Conservation (phyloP, 1,284 basidiomycete genomes). For the Pyrrhoderma noxium region DNA sequence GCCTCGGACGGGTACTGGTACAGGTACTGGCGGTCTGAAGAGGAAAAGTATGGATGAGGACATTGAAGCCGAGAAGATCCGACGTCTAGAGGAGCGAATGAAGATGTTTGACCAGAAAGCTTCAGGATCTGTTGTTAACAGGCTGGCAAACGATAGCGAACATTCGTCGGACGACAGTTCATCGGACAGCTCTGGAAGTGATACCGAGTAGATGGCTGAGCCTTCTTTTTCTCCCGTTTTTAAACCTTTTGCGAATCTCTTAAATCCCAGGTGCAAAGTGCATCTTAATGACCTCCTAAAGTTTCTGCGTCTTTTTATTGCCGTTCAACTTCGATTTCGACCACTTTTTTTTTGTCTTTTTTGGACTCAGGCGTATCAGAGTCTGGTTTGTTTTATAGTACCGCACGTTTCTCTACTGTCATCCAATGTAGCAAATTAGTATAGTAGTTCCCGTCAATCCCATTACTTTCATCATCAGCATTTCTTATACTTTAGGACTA, state of each 20-base stretch:
- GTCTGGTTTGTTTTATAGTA: conserved; percentile 12
- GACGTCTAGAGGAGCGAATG: conserved; percentile 77
- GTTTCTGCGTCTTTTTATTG: not conserved
- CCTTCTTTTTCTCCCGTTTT: conserved; percentile 8
- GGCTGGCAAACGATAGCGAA: conserved; percentile 52
- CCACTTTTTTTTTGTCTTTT: not conserved
- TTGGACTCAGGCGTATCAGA: not conserved
- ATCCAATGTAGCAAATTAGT: conserved; percentile 17
- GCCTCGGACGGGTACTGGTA: conserved; percentile 62
- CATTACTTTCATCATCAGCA: too few species aligned
- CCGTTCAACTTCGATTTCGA: not conserved
- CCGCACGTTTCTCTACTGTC: conserved; percentile 4
- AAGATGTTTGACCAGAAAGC: conserved; percentile 56
- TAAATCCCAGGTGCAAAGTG: conserved; percentile 1
- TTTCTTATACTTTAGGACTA: too few species aligned
- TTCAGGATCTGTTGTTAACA: conserved; percentile 26
- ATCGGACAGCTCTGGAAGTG: conserved; percentile 68
- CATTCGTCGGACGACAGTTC: conserved; percentile 73
- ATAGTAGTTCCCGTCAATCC: conserved; percentile 11
- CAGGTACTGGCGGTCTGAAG: conserved; percentile 79
- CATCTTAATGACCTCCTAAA: conserved; percentile 5
- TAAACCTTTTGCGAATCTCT: not conserved
- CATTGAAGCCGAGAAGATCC: conserved; percentile 84
- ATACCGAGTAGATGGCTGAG: conserved; percentile 55
- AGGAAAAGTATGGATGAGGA: conserved; percentile 91